These are phyloP conservation scores for Clarireedia monteithiana DNA, from an alignment of 2,329 filamentous ascomycete genomes.

Conservation along the genomic window DNA sequence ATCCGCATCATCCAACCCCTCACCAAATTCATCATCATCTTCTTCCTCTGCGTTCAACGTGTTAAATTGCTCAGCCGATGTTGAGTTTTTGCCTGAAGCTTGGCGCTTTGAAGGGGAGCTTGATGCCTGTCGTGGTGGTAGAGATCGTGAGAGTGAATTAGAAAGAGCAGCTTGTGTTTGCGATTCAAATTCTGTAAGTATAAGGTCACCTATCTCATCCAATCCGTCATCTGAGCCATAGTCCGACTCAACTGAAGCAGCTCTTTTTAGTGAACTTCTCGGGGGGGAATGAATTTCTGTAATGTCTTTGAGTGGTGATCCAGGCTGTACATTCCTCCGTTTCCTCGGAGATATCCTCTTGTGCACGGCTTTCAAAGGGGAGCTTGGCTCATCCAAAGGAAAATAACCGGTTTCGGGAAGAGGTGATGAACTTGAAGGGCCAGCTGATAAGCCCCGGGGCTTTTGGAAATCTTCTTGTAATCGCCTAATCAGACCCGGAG, in stretches of 20 bases:
- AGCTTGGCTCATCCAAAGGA: not conserved
- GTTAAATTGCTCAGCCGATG: not conserved
- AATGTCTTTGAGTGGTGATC: not conserved
- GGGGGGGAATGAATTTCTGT: not conserved
- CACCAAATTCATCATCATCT: conserved; percentile 28
- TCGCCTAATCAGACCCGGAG: conserved; percentile 54
- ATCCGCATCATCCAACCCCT: conserved; percentile 46
- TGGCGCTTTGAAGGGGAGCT: not conserved
- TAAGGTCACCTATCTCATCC: conserved; percentile 6
- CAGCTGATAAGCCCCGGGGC: conserved; percentile 21
- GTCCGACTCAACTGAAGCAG: conserved; percentile 1
- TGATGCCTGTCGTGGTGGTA: not conserved
- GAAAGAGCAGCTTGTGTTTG: not conserved
- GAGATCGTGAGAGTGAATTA: not conserved
- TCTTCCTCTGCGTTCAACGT: not conserved
- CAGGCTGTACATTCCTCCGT: not conserved
- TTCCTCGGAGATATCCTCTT: conserved; percentile 1
- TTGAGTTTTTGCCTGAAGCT: not conserved
- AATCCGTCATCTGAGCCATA: conserved; percentile 9
- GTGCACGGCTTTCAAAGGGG: not conserved
- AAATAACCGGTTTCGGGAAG: not conserved
- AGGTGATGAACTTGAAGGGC: conserved; percentile 34
- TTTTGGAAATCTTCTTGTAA: conserved; percentile 45
- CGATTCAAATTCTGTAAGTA: conserved; percentile 7
- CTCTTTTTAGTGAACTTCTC: not conserved